These are phyloP conservation scores for Globisporangium orthogonon DNA, from an alignment of 352 stramenopile species.

Conservation along the genomic window DNA sequence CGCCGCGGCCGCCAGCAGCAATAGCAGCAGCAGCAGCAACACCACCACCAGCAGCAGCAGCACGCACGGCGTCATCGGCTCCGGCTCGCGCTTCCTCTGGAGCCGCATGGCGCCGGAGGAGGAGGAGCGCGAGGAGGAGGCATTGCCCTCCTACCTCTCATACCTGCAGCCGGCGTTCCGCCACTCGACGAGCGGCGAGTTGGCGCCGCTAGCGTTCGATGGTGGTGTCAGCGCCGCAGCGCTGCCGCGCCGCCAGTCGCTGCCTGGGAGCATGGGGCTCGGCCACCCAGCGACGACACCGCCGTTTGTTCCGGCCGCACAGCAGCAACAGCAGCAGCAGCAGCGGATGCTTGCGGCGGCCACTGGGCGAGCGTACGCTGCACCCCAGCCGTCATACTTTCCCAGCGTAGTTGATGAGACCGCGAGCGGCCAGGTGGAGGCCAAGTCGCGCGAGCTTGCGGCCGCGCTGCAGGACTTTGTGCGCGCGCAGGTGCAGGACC, in stretches of 20 bases:
- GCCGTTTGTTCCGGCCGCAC: slow-evolving; percentile 8
- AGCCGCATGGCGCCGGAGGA: slow-evolving; percentile 56
- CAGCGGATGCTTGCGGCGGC: not conserved
- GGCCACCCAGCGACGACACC: slow-evolving; percentile 1
- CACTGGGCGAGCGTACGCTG: not conserved
- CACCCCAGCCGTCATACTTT: not conserved
- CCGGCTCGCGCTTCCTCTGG: slow-evolving; percentile 38
- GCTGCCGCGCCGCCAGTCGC: slow-evolving; percentile 6
- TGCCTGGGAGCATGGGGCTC: not conserved
- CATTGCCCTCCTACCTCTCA: slow-evolving; percentile 61
- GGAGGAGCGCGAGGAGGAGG: slow-evolving; percentile 68
- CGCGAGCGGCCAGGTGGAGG: slow-evolving; percentile 23
- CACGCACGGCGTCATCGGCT: slow-evolving; percentile 35
- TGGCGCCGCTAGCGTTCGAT: slow-evolving; percentile 4
- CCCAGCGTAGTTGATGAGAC: not conserved
- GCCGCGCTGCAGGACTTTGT: slow-evolving; percentile 55
- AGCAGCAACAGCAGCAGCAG: slow-evolving; percentile 1
- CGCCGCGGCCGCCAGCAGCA: not conserved
- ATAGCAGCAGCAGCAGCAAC: not conserved
- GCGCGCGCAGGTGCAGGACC: slow-evolving; percentile 23
- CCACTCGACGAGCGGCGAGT: not conserved
- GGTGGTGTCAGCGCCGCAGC: not conserved
- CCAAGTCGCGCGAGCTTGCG: slow-evolving; percentile 53
- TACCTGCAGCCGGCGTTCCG: slow-evolving; percentile 53
- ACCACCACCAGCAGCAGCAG: not conserved